Base-by-base conservation (phyloP, 345 rosid genomes). In the Syzygium oleosum region DNA sequence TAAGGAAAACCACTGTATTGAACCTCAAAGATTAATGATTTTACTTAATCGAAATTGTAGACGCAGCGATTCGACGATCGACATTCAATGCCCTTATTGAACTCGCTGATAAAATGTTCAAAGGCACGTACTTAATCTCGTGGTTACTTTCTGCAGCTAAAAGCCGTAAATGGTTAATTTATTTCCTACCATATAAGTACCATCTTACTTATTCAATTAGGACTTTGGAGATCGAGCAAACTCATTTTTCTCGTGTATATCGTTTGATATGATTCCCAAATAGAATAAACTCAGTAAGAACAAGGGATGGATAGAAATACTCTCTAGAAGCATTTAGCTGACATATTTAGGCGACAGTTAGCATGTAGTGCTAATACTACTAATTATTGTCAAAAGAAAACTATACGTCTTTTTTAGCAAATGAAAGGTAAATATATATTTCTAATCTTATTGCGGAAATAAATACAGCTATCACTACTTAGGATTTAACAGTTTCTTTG, bases 21-120 rank as follows among this genome's bases (percentile, higher is more conserved):
- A 29, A 29, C 2, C 41, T 63, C 21, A 63, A 29, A 63, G 21
- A 16, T 3, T 3, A 41, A 63, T 68, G 1, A 68, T 16, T 68
- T 34, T 34, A 9, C 13, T 17, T 68, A 17, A 68, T 17, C 6
- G 21, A 68, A 68, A 68, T 34, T 9, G 2, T 5, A 5, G 0
- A 68, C 0, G 7, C 1, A 1, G 2, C 23, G 17, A 17, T 68
- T 68, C 2, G 2, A 68, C 0, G 0, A 9, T 0, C 6, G 3
- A 68, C 19, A 68, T 68, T 34, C 23, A 8, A 68, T 68, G 12
- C 2, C 46, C 3, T 17, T 31, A 31, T 68, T 4, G 12, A 68
- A 34, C 34, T 31, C 6, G 1, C 7, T 1, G 3, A 68, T 9
- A 17, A 65, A 29, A 61, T 61, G 19, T 38, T 63, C 77, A 29